These are phyloP conservation scores for Ophiostoma ulmi DNA, from an alignment of 2,329 filamentous ascomycete species.

Conservation along the genomic window DNA sequence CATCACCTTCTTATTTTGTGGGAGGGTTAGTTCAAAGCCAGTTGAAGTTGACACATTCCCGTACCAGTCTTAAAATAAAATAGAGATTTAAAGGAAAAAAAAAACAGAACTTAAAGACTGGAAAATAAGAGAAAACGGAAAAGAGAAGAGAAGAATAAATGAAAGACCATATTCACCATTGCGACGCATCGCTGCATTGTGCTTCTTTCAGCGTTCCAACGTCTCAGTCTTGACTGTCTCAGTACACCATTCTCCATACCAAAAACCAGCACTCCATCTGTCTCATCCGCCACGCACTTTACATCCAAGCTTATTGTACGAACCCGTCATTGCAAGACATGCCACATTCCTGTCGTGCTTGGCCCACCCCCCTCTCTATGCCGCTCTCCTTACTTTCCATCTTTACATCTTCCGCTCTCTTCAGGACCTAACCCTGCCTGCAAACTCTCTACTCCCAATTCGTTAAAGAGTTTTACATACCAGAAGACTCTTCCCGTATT, in stretches of 20 bases:
- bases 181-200: background rate
- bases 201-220: background rate
- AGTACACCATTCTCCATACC: background rate
- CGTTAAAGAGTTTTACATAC: background rate
- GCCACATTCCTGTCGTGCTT: background rate
- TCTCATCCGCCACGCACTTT: background rate
- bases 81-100: background rate
- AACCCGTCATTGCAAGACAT: background rate
- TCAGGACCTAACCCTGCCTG: background rate
- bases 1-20: background rate
- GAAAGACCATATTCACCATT: background rate
- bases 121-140: background rate
- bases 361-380: background rate
- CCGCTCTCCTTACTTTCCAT: background rate
- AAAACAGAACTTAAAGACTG: background rate
- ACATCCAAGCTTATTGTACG: background rate
- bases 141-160: too few species aligned
- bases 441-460: background rate
- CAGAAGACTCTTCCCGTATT: background rate
- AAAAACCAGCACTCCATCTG: background rate
- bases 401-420: background rate
- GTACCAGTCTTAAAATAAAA: background rate
- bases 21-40: background rate
- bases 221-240: background rate
- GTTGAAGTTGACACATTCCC: background rate